These are phyloP conservation scores for Firmiana major DNA, from an alignment of 345 rosid species.

Conservation along the genomic window DNA sequence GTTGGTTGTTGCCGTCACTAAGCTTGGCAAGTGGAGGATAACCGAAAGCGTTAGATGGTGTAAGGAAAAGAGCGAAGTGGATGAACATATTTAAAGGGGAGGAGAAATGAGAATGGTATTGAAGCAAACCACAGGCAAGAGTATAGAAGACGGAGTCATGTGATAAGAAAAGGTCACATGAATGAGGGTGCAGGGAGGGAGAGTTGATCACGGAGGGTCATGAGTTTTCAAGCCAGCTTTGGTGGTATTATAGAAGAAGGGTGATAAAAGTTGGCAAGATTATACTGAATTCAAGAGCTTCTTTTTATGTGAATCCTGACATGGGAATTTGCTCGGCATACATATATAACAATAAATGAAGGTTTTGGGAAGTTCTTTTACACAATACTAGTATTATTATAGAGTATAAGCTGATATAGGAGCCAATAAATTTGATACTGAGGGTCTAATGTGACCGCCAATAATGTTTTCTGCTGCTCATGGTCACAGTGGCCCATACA, in stretches of 20 bases:
- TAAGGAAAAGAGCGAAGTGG: background rate
- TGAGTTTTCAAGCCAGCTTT: background rate
- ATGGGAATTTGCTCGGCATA: background rate
- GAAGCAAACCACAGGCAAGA: constrained; percentile 15
- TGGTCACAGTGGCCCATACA: background rate
- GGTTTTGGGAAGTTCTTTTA: background rate
- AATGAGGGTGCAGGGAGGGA: background rate
- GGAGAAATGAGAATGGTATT: background rate
- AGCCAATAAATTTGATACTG: background rate
- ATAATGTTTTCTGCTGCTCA: background rate
- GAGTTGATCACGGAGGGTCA: constrained; percentile 1
- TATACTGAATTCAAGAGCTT: background rate
- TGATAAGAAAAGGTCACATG: constrained; percentile 5
- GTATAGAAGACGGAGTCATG: background rate
- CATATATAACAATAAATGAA: background rate
- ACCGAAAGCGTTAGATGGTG: background rate
- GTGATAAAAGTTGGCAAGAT: background rate
- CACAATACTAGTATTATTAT: background rate
- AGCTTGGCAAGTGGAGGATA: background rate
- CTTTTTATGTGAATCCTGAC: background rate
- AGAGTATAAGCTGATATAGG: background rate
- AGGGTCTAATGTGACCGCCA: background rate
- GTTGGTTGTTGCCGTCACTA: no score
- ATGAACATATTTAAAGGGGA: background rate
- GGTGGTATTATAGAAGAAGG: background rate